A percentile compares a stretch with the other conserved stretches of the same genome.
Conservation (phyloP, 352 stramenopile genomes). For the Phytophthora citrophthora region DNA sequence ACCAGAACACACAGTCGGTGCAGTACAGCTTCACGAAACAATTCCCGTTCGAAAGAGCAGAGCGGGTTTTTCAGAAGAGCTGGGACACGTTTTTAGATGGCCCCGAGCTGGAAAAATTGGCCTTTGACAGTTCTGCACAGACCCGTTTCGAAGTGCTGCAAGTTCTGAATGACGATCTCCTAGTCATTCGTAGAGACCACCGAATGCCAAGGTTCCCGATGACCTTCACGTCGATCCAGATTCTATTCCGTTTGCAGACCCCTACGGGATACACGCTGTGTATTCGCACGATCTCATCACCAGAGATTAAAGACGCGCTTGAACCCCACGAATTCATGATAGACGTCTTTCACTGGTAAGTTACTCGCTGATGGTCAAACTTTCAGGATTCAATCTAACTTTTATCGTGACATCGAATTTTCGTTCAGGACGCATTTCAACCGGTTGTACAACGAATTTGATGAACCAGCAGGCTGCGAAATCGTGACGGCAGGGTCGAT, state of each 20-base stretch:
- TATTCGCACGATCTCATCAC: slow-evolving; percentile 55
- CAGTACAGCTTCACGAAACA: slow-evolving; percentile 47
- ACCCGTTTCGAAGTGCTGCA: slow-evolving; percentile 56
- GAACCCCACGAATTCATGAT: slow-evolving; percentile 52
- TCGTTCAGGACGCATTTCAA: slow-evolving; percentile 51
- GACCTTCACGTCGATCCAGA: slow-evolving; percentile 55
- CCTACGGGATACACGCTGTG: slow-evolving; percentile 54
- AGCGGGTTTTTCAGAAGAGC: slow-evolving; percentile 38
- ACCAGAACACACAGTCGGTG: slow-evolving; percentile 21
- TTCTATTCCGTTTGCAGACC: slow-evolving; percentile 64
- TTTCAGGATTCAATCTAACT: background rate
- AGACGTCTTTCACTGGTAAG: slow-evolving; percentile 60
- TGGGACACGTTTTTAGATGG: slow-evolving; percentile 46
- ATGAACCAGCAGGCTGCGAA: slow-evolving; percentile 47
- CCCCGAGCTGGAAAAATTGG: slow-evolving; percentile 36
- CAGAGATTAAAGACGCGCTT: slow-evolving; percentile 49
- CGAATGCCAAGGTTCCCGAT: slow-evolving; percentile 41
- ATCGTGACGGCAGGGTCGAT: slow-evolving; percentile 55
- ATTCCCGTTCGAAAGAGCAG: slow-evolving; percentile 33
- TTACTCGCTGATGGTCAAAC: background rate
- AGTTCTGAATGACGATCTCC: slow-evolving; percentile 53
- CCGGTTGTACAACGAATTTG: slow-evolving; percentile 46
- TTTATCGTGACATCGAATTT: background rate
- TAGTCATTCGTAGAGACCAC: slow-evolving; percentile 57
- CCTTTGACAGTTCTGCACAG: slow-evolving; percentile 43